Base-by-base conservation (phyloP, 2,329 filamentous ascomycete species). In the Diplodia intermedia region DNA sequence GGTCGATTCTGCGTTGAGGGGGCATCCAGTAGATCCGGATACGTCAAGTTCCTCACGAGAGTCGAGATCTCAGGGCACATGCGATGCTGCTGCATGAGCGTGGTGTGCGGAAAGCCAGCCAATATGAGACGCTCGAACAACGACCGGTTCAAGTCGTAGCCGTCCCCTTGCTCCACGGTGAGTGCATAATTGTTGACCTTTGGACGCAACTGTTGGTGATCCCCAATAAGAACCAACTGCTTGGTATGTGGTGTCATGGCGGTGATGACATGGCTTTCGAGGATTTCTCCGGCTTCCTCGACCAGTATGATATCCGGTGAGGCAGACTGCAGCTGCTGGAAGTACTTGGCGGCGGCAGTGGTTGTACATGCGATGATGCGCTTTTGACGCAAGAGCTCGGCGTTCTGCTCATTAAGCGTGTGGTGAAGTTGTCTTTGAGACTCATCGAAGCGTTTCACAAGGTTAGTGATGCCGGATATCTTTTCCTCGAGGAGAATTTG, bases 211-310 rank as follows among this genome's bases (percentile, higher is more conserved):
- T 93, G 91, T 67, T 90, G 86, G 74, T 93, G 90, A 66, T 93
- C 91, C 0, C 91, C 91, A 12, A 93, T 92, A 2, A 91, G 76
- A 0, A 92, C 84, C 1, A 92, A 74, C 49, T 92, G 89, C 69
- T 90, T 84, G 0, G 86, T 86, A 0, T 82, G 76, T 0, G 83
- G 75, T 0, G 82, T 80, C 67, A 92, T 72, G 0, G 90, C 85
- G 0, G 90, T 86, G 0, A 92, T 76, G 1, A 90, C 81, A 71
- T 92, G 90, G 1, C 84, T 83, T 74, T 93, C 90, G 0, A 92
- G 80, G 3, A 93, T 90, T 70, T 93, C 90, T 1, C 89, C 90
- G 0, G 90, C 90, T 75, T 93, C 90, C 74, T 93, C 90, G 0
- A 91, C 86, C 0, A 93, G 73, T 1, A 92, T 76, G 2, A 91